These are phyloP conservation scores for Syncephalastrum contaminatum DNA, from an alignment of 371 early-diverging fungal genomes.

Conservation along the genomic window DNA sequence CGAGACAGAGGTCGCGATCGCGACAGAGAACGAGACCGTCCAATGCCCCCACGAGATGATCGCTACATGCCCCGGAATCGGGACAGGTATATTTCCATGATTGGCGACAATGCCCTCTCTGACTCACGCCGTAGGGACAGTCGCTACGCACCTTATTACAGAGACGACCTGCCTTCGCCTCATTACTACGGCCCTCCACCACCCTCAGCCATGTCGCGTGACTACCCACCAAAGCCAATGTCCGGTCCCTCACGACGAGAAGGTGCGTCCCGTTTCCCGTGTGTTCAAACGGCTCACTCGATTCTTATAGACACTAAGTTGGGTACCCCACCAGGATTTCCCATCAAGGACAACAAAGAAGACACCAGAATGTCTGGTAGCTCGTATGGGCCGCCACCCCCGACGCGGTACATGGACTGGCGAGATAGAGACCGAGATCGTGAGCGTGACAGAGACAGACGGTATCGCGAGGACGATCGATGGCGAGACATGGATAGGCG, in stretches of 20 bases:
- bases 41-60: constrained; percentile 40
- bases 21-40: constrained; percentile 41
- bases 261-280: constrained; percentile 13
- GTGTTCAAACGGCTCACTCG: no score
- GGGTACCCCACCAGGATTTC: constrained; percentile 7
- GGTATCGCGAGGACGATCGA: constrained; percentile 47
- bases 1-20: constrained; percentile 53
- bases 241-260: constrained; percentile 33
- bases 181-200: constrained; percentile 35
- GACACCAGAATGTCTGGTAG: constrained; percentile 20
- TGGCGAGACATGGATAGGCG: constrained; percentile 47
- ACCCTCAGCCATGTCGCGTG: constrained; percentile 24
- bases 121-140: constrained; percentile 23
- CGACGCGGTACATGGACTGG: constrained; percentile 43
- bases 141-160: constrained; percentile 47
- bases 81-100: constrained; percentile 24
- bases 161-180: constrained; percentile 38
- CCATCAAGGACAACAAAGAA: constrained; percentile 33
- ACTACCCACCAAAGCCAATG: constrained; percentile 29
- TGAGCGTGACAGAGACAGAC: constrained; percentile 43
- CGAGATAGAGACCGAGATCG: constrained; percentile 36
- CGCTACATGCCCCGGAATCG: constrained; percentile 35
- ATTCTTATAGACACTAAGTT: no score
- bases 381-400: constrained; percentile 17
- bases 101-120: not conserved